These are phyloP conservation scores for Calonectria ilicicola DNA, from an alignment of 2,329 filamentous ascomycete species.

Conservation along the genomic window DNA sequence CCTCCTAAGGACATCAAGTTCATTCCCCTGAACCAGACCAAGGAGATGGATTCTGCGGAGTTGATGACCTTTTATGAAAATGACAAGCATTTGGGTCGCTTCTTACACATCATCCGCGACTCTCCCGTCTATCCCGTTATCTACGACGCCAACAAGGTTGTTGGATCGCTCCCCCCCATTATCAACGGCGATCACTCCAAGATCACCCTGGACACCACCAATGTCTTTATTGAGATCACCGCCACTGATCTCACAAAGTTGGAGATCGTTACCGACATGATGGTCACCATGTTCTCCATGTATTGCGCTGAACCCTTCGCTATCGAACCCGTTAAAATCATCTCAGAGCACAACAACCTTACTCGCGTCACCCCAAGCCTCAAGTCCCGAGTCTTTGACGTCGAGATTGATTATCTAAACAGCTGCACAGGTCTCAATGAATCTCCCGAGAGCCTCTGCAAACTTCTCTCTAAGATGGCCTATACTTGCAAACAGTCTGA, in stretches of 20 bases:
- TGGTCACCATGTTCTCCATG: constrained; percentile 96
- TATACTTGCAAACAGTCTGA: constrained; percentile 82
- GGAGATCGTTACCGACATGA: constrained; percentile 94
- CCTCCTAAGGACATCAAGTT: constrained; percentile 94
- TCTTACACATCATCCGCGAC: constrained; percentile 93
- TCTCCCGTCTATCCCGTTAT: constrained; percentile 96
- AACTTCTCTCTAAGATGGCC: constrained; percentile 89
- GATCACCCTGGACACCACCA: constrained; percentile 90
- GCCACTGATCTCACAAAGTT: constrained; percentile 96
- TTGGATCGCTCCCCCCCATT: constrained; percentile 95
- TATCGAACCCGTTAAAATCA: constrained; percentile 91
- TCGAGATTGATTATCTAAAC: constrained; percentile 94
- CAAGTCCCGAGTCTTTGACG: constrained; percentile 79
- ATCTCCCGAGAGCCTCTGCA: constrained; percentile 79
- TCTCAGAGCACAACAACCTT: constrained; percentile 90
- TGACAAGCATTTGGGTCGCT: constrained; percentile 91
- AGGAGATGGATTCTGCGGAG: constrained; percentile 87
- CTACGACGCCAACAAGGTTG: constrained; percentile 86
- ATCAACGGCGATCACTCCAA: constrained; percentile 99
- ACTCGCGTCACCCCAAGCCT: constrained; percentile 86
- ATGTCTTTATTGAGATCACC: constrained; percentile 97
- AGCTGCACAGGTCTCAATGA: constrained; percentile 87
- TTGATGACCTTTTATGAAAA: constrained; percentile 96
- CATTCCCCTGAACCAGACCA: constrained; percentile 88
- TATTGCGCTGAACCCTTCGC: constrained; percentile 92